Conservation (phyloP, 2,329 filamentous ascomycete genomes). For the Paracoccidioides brasiliensis region DNA sequence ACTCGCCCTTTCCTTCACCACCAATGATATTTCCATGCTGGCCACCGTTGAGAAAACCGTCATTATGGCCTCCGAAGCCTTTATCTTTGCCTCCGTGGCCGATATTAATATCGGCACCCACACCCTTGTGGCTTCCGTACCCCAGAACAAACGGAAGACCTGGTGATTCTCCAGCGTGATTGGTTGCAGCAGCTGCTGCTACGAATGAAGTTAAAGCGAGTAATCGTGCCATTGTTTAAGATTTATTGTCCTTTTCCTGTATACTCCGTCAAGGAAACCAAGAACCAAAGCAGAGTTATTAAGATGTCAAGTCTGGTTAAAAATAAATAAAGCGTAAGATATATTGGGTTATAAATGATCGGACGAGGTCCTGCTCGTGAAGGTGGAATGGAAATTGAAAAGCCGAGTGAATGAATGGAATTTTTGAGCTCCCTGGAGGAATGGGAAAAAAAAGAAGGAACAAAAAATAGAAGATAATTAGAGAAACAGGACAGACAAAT, state of each 20-base stretch:
- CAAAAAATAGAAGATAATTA: not conserved
- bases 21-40: not conserved
- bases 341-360: not conserved
- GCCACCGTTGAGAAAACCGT: not conserved
- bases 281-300: conserved; percentile 14
- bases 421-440: not conserved
- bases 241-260: not conserved
- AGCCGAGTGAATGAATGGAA: conserved; percentile 4
- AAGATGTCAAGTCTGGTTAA: conserved; percentile 4
- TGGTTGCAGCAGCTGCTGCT: conserved; percentile 6
- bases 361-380: conserved; percentile 9
- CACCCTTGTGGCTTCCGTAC: not conserved
- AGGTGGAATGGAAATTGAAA: not conserved
- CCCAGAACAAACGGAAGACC: conserved; percentile 1
- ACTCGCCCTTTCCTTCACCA: not conserved
- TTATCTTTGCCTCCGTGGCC: not conserved
- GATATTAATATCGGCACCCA: not conserved
- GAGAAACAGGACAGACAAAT: not conserved
- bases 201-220: conserved; percentile 9
- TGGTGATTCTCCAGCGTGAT: conserved; percentile 1
- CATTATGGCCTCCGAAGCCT: not conserved
- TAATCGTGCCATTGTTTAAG: conserved; percentile 9
- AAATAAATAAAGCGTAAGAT: not conserved
- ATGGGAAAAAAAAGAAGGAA: conserved; percentile 12
- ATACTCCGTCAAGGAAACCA: conserved; percentile 13